Conservation (phyloP, 2,329 filamentous ascomycete species). For the Knufia petricola region DNA sequence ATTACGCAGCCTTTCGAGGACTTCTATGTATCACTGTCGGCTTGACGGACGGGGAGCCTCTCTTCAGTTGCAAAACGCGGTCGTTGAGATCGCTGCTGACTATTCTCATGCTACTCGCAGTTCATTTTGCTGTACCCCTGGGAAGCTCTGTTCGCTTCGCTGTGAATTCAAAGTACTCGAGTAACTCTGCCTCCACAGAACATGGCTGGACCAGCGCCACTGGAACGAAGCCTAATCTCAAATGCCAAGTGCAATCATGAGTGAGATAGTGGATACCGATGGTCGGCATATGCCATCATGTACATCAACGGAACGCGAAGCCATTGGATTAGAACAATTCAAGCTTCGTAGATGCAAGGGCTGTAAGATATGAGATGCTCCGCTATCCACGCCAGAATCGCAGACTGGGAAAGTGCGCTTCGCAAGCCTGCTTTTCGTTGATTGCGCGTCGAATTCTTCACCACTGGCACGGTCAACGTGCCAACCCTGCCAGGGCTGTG, state of each 20-base stretch:
- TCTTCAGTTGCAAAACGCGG: too few relatives aligned
- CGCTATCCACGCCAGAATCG: background rate
- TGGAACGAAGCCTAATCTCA: background rate
- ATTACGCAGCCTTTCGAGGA: too few relatives aligned
- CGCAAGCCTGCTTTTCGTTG: background rate
- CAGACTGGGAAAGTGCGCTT: background rate
- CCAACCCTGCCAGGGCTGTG: background rate
- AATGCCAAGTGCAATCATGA: background rate
- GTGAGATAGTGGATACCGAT: background rate
- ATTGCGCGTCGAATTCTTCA: slow-evolving; percentile 6
- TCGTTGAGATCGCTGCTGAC: too few relatives aligned
- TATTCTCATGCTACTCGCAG: too few relatives aligned
- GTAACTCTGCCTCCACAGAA: too few relatives aligned
- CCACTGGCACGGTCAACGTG: background rate
- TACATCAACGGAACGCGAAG: background rate
- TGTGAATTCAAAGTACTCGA: too few relatives aligned
- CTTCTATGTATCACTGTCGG: too few relatives aligned
- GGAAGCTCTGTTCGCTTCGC: too few relatives aligned
- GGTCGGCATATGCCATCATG: background rate
- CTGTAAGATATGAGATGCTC: background rate
- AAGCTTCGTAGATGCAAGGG: background rate
- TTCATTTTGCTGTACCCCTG: too few relatives aligned
- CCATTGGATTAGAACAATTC: background rate
- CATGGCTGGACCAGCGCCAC: background rate
- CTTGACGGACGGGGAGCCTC: too few relatives aligned